These are phyloP conservation scores for Albatrellus sp. DNA, from an alignment of 1,284 basidiomycete species.

Conservation along the genomic window DNA sequence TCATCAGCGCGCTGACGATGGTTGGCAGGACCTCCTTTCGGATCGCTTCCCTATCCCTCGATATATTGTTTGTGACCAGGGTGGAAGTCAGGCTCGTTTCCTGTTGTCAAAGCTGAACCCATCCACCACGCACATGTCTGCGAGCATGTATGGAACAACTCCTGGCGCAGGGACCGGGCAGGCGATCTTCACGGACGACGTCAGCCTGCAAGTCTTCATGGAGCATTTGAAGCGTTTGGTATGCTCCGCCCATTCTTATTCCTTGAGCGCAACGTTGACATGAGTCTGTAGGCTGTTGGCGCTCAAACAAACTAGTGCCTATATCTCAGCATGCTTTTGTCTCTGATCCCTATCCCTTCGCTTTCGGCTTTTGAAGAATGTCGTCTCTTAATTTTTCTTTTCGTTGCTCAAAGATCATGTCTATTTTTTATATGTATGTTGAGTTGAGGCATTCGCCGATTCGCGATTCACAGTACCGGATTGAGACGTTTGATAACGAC, in stretches of 20 bases:
- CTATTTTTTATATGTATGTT: neutral
- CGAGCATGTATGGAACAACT: constrained; percentile 73
- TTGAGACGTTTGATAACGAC: too few relatives aligned
- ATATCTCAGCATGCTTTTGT: constrained; percentile 1
- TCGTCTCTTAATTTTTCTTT: constrained; percentile 3
- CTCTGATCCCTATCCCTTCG: constrained; percentile 1
- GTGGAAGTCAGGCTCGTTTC: constrained; percentile 96
- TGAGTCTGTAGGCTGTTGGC: constrained; percentile 42
- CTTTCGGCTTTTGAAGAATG: constrained; percentile 1
- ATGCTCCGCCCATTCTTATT: constrained; percentile 16
- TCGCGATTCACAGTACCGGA: too few relatives aligned
- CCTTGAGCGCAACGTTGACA: neutral
- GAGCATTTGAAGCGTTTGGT: constrained; percentile 86
- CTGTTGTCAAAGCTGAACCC: constrained; percentile 94
- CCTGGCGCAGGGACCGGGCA: constrained; percentile 60
- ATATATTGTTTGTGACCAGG: constrained; percentile 97
- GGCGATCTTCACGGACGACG: constrained; percentile 98
- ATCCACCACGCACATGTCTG: constrained; percentile 93
- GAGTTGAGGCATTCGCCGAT: neutral
- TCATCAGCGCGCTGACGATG: neutral
- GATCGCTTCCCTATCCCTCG: constrained; percentile 96
- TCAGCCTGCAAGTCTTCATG: constrained; percentile 95
- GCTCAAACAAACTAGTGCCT: constrained; percentile 48
- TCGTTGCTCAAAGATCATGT: neutral
- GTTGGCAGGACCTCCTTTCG: constrained; percentile 71